Conservation (phyloP, 1,139 yeast genomes). For the Candida pseudoviswanathii region DNA sequence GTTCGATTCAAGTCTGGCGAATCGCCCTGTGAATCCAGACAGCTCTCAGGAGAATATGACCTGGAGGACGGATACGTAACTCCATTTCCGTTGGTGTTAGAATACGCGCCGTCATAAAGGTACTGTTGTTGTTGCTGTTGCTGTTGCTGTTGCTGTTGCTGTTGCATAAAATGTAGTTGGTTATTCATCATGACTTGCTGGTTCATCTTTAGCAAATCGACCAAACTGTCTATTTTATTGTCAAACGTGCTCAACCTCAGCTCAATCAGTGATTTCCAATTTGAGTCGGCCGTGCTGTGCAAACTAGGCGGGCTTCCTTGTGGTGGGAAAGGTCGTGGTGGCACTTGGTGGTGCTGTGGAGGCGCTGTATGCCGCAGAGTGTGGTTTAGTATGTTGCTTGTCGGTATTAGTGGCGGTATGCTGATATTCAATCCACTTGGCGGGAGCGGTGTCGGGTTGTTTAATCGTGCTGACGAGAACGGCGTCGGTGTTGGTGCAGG, state of each 20-base stretch:
- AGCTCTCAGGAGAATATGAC: conserved; percentile 2
- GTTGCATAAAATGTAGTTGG: conserved; percentile 16
- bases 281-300: conserved; percentile 14
- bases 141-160: background rate
- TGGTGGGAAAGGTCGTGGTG: background rate
- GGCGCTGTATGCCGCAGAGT: background rate
- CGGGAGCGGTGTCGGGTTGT: conserved; percentile 5
- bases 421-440: background rate
- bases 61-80: conserved; percentile 6
- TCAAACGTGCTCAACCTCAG: conserved; percentile 48
- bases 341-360: background rate
- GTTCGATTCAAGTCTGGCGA: background rate
- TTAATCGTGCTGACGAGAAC: background rate
- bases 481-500: background rate
- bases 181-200: conserved; percentile 30
- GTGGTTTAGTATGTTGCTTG: background rate
- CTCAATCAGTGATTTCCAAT: conserved; percentile 51
- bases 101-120: background rate
- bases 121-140: conserved; percentile 7
- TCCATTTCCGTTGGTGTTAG: conserved; percentile 4
- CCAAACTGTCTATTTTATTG: conserved; percentile 45
- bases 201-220: conserved; percentile 37
- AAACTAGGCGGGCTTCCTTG: background rate
- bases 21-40: background rate
- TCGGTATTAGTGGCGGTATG: conserved; percentile 2